These are phyloP conservation scores for Flaveria bidentis DNA, from an alignment of 129 eudicot species.

Conservation along the genomic window DNA sequence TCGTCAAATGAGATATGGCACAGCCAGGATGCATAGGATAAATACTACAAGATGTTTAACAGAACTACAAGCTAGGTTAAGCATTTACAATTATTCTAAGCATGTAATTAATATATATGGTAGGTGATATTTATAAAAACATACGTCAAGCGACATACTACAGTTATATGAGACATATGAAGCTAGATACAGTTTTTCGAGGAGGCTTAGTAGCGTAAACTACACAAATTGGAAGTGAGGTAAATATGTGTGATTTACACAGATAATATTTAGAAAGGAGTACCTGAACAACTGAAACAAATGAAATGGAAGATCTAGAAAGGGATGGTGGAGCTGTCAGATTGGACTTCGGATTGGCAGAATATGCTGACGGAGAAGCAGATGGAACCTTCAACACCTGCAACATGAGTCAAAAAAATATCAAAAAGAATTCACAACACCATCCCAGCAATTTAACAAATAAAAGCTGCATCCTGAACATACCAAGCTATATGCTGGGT, in stretches of 20 bases:
- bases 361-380: slow-evolving; percentile 86
- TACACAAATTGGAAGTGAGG: too few species aligned
- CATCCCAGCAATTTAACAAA: slow-evolving; percentile 33
- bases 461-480: slow-evolving; percentile 23
- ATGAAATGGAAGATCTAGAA: slow-evolving; percentile 71
- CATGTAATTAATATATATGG: too few species aligned
- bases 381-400: slow-evolving; percentile 88
- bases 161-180: too few species aligned
- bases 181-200: too few species aligned
- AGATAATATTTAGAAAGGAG: background rate
- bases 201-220: too few species aligned
- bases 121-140: too few species aligned
- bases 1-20: too few species aligned
- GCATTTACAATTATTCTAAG: too few species aligned
- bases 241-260: background rate
- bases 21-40: too few species aligned
- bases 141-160: too few species aligned
- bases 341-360: slow-evolving; percentile 76
- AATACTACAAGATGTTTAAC: too few species aligned
- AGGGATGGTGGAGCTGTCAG: slow-evolving; percentile 75
- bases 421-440: background rate
- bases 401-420: background rate
- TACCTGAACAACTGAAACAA: slow-evolving; percentile 95
- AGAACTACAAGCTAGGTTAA: too few species aligned
- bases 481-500: slow-evolving; percentile 74